Conservation (phyloP, 148 eudicot species). For the Pharnaceum exiguum region DNA sequence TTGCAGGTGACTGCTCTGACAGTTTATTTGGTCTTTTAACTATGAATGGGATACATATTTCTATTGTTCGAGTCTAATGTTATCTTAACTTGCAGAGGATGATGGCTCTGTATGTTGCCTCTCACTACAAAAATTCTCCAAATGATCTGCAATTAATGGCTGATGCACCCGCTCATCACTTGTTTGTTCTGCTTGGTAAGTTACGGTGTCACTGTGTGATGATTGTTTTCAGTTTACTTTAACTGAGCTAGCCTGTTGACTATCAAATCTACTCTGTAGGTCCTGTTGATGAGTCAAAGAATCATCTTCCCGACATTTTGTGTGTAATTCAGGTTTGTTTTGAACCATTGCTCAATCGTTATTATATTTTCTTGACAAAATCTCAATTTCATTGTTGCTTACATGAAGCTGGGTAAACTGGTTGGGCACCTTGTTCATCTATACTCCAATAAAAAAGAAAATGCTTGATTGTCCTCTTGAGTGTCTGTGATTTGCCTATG, state of each 20-base stretch:
- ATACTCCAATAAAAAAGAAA: too few relatives aligned
- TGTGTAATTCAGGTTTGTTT: constrained; percentile 86
- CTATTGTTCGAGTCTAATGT: not conserved
- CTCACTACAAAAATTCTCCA: constrained; percentile 97
- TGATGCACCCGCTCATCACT: constrained; percentile 98
- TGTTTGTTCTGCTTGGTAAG: constrained; percentile 93
- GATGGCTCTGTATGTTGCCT: constrained; percentile 98
- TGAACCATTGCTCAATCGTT: not conserved
- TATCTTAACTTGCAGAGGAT: constrained; percentile 60
- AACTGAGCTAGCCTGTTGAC: not conserved
- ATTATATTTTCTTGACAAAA: too few relatives aligned
- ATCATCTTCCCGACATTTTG: constrained; percentile 90
- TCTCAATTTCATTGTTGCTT: not conserved
- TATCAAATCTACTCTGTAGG: constrained; percentile 40
- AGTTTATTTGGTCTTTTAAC: not conserved
- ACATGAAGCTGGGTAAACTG: not conserved
- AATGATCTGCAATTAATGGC: constrained; percentile 94
- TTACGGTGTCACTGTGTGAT: not conserved
- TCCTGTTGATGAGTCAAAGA: constrained; percentile 90
- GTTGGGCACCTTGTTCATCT: not conserved
- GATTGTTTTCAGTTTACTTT: not conserved
- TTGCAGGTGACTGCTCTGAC: constrained; percentile 58
- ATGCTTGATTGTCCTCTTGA: too few relatives aligned
- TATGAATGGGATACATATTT: not conserved
- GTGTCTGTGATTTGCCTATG: not conserved